phyloP scores from a whole-genome alignment of 2,329 filamentous ascomycete species.

The Diaporthe capsici region DNA sequence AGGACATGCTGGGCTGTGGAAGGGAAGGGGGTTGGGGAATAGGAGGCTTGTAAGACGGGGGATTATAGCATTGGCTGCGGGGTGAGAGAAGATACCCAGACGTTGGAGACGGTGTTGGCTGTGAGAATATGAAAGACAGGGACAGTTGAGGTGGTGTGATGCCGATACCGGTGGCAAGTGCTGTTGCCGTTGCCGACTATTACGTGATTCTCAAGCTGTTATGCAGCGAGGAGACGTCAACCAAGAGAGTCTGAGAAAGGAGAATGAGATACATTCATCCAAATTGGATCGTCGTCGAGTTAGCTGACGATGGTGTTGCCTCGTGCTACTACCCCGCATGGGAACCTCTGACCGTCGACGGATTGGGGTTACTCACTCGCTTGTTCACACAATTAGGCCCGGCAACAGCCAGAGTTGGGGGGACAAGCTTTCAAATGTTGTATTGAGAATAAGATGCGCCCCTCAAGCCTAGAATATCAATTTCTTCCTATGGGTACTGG shows the following conservation, averaged over 20 bases:
- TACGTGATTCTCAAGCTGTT: background rate
- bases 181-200: background rate
- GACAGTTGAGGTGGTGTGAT: background rate
- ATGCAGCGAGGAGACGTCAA: background rate
- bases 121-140: background rate
- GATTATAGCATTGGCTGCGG: background rate
- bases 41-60: background rate
- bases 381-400: background rate
- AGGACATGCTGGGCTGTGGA: background rate
- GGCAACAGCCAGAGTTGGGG: background rate
- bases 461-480: slow-evolving; percentile 5
- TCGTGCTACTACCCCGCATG: slow-evolving; percentile 25
- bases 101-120: background rate
- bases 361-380: background rate
- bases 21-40: background rate
- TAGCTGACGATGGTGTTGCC: slow-evolving; percentile 17
- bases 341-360: background rate
- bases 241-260: background rate
- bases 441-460: slow-evolving; percentile 10
- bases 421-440: slow-evolving; percentile 8
- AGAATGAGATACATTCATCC: background rate
- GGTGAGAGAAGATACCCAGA: background rate
- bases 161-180: slow-evolving; percentile 18
- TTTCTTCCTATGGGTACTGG: slow-evolving; percentile 40
- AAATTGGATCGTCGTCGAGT: slow-evolving; percentile 2